Percentiles rank a stretch among this genome's conserved stretches.
Conservation (phyloP, 106 monocot species). For the Apostasia shenzhenica region DNA sequence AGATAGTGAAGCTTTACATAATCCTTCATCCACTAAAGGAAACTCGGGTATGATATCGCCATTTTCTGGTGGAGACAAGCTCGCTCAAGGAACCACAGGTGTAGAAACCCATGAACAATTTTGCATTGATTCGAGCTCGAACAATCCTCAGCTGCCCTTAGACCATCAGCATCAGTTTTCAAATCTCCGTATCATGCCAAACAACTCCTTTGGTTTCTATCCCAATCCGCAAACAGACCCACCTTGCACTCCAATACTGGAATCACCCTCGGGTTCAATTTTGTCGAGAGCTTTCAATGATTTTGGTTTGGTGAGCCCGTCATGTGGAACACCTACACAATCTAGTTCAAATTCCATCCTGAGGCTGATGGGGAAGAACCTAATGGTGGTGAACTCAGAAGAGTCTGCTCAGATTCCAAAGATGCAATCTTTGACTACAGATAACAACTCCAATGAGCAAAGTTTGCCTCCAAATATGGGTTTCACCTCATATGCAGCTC, state of each 20-base stretch:
- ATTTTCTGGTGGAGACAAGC: neutral
- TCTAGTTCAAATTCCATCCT: slow-evolving; percentile 11
- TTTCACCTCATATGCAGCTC: slow-evolving; percentile 4
- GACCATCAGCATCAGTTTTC: neutral
- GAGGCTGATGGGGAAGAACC: slow-evolving; percentile 23
- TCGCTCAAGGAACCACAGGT: neutral
- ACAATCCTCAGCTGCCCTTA: slow-evolving; percentile 1
- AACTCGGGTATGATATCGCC: neutral
- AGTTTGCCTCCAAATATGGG: neutral
- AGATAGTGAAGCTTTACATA: slow-evolving; percentile 2
- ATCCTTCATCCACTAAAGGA: slow-evolving; percentile 2
- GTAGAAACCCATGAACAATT: slow-evolving; percentile 2
- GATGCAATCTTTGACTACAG: neutral
- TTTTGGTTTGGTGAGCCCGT: neutral
- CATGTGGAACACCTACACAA: slow-evolving; percentile 7
- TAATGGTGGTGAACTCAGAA: slow-evolving; percentile 16
- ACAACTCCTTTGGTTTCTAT: neutral
- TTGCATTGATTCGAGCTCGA: neutral
- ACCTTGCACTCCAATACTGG: neutral
- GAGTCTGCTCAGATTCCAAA: slow-evolving; percentile 10
- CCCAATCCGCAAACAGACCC: neutral
- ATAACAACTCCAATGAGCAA: neutral
- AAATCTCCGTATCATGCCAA: slow-evolving; percentile 11
- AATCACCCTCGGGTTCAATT: slow-evolving; percentile 10
- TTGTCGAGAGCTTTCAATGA: slow-evolving; percentile 5